Percentiles rank a stretch among this genome's conserved stretches.
Evolutionary conservation across 305 asterid species (phyloP).

Genomic region (Fraxinus angustifolia): DNA sequence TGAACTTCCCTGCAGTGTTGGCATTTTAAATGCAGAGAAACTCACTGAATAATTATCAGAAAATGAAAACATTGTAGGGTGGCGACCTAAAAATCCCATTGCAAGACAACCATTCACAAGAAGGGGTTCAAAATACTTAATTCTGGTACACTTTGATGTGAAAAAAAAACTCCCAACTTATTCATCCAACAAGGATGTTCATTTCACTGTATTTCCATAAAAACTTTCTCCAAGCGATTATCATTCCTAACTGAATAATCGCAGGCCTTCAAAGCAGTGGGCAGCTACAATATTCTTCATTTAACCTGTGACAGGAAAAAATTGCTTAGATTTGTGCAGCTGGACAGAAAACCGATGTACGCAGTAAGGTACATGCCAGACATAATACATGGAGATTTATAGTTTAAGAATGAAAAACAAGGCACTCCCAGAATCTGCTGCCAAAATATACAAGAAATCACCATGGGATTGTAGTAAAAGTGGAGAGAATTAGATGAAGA

Average conservation of each 20-base stretch:
- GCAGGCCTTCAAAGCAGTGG: background rate
- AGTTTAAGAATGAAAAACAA: background rate
- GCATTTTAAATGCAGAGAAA: background rate
- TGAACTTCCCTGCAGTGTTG: background rate
- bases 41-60: background rate
- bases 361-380: background rate
- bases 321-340: background rate
- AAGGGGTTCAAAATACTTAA: background rate
- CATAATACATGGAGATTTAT: background rate
- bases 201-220: background rate
- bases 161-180: background rate
- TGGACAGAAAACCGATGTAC: background rate
- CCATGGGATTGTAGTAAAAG: background rate
- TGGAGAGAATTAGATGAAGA: background rate
- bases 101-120: background rate
- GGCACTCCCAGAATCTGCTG: background rate
- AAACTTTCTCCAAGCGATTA: background rate
- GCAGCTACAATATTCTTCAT: background rate
- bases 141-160: background rate
- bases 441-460: background rate
- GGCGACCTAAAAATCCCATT: background rate
- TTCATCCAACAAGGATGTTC: background rate
- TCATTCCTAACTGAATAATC: background rate
- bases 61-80: background rate
- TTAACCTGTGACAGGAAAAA: background rate